A percentile compares a stretch with the other conserved stretches of the same genome.
phyloP scores from a whole-genome alignment of 371 early-diverging fungal genomes.

The Mortierella sp. region DNA sequence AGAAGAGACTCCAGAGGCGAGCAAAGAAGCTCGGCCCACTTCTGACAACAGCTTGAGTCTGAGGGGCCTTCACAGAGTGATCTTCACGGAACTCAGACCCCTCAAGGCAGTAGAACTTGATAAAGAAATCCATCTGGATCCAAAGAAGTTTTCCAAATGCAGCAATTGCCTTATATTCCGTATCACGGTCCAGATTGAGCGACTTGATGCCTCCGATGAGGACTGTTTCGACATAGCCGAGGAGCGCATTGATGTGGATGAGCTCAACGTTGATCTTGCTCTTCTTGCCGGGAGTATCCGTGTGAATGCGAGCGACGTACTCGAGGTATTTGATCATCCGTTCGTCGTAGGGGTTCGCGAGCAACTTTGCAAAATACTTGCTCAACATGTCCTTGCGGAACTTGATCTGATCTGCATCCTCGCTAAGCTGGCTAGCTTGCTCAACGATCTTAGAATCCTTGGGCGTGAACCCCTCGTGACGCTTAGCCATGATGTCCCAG shows the following conservation, averaged over 20 bases:
- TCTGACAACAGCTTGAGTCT: constrained; percentile 3
- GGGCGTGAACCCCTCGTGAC: constrained; percentile 74
- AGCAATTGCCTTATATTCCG: constrained; percentile 65
- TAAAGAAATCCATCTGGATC: constrained; percentile 91
- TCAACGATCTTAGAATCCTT: constrained; percentile 39
- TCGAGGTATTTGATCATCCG: constrained; percentile 82
- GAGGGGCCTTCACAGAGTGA: too few species aligned
- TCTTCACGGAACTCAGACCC: constrained; percentile 48
- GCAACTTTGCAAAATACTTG: constrained; percentile 78
- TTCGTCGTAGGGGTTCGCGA: constrained; percentile 80
- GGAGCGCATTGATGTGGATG: constrained; percentile 82
- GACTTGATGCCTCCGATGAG: constrained; percentile 73
- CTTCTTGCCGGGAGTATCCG: constrained; percentile 79
- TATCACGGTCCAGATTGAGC: constrained; percentile 68
- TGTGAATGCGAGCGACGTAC: constrained; percentile 79
- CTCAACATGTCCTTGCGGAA: constrained; percentile 84
- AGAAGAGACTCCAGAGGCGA: constrained; percentile 34
- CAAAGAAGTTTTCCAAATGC: constrained; percentile 90
- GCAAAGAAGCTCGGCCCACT: constrained; percentile 24
- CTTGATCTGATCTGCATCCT: constrained; percentile 78
- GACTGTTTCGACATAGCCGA: constrained; percentile 78
- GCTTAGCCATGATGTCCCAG: constrained; percentile 72
- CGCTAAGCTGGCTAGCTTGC: constrained; percentile 60
- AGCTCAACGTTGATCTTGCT: constrained; percentile 82
- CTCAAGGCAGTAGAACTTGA: constrained; percentile 79